Conservation (phyloP, 2,329 filamentous ascomycete species). For the Fusarium keratoplasticum region DNA sequence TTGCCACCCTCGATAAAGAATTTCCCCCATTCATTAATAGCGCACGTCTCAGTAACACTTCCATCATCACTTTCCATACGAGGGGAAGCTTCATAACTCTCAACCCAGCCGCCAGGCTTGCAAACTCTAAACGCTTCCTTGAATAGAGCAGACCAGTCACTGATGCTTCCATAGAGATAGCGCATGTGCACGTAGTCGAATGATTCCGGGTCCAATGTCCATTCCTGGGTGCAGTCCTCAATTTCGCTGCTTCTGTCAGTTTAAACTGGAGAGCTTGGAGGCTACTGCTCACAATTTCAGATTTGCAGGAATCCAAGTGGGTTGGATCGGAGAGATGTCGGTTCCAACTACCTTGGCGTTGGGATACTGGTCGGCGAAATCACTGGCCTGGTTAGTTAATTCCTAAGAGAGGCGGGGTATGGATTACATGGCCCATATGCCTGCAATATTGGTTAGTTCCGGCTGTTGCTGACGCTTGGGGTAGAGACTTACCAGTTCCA, state of each 20-base stretch:
- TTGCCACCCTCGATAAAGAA: background rate
- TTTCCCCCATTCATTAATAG: background rate
- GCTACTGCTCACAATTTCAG: background rate
- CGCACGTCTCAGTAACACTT: rapidly evolving
- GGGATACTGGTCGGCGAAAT: constrained; percentile 7
- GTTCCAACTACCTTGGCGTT: background rate
- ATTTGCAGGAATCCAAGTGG: constrained; percentile 1
- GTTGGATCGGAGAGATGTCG: constrained; percentile 9
- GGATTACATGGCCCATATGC: background rate
- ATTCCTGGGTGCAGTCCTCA: background rate
- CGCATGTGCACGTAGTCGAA: constrained; percentile 17
- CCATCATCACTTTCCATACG: constrained; percentile 1
- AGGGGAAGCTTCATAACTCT: background rate
- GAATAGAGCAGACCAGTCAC: background rate
- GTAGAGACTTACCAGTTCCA: background rate
- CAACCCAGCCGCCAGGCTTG: background rate
- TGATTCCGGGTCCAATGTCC: background rate
- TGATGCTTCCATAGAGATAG: constrained; percentile 4
- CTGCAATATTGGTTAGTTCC: background rate
- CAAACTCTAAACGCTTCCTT: background rate
- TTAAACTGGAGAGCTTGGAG: background rate
- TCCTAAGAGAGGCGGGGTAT: rapidly evolving
- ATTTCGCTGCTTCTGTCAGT: background rate
- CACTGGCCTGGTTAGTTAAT: background rate
- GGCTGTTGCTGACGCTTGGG: too few species aligned